A percentile compares a stretch with the other conserved stretches of the same genome.
These are phyloP conservation scores for Ceratocystis papillata DNA, from an alignment of 2,329 filamentous ascomycete genomes.

Conservation along the genomic window DNA sequence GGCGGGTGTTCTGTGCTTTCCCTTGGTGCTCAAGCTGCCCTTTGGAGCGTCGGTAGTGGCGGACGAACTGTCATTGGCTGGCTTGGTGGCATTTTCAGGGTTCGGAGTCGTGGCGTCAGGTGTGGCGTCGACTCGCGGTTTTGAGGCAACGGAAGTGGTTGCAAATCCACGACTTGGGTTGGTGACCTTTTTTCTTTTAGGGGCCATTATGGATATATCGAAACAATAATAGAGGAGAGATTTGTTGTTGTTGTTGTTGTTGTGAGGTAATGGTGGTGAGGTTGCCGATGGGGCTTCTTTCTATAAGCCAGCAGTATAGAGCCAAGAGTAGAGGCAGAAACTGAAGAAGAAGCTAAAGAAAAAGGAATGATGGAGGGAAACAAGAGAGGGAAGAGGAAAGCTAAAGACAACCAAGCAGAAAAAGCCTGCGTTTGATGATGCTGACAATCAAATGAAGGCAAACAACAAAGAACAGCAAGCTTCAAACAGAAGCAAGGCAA, in stretches of 20 bases:
- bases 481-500: constrained; percentile 9
- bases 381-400: background rate
- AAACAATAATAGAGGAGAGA: background rate
- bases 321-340: background rate
- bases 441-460: background rate
- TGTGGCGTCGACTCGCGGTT: constrained; percentile 54
- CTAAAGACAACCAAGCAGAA: background rate
- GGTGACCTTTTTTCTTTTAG: constrained; percentile 85
- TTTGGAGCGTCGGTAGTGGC: constrained; percentile 18
- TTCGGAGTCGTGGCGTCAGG: constrained; percentile 29
- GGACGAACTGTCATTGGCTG: constrained; percentile 20
- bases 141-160: constrained; percentile 84
- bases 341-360: background rate
- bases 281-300: background rate
- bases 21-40: constrained; percentile 25
- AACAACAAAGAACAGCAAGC: constrained; percentile 6
- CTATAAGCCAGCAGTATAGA: background rate
- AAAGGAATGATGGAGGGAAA: too few species aligned
- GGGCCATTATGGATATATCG: constrained; percentile 45
- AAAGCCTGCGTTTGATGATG: background rate
- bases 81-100: constrained; percentile 11
- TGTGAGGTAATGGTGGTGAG: background rate
- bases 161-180: constrained; percentile 86
- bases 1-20: background rate
- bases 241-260: background rate